Conservation (phyloP, 306 rosid genomes). For the Prunus mongolica region DNA sequence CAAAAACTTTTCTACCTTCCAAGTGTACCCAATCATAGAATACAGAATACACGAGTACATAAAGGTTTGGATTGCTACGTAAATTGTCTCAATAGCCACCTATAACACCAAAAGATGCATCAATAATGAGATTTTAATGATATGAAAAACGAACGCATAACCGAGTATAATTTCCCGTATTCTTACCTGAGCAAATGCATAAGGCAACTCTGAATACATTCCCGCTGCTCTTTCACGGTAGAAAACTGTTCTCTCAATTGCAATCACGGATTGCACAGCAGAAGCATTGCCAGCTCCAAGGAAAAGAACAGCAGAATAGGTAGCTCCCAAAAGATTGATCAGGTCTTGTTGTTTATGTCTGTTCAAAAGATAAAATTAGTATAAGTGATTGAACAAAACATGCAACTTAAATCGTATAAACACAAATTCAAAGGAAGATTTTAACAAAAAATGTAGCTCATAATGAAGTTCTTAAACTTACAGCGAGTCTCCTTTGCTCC, state of each 20-base stretch:
- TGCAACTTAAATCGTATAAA: too few relatives aligned
- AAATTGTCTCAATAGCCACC: slow-evolving; percentile 58
- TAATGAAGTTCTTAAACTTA: slow-evolving; percentile 18
- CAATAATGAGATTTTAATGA: background rate
- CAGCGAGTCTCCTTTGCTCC: slow-evolving; percentile 39
- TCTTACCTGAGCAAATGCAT: slow-evolving; percentile 61
- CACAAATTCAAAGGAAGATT: background rate
- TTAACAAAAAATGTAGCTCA: background rate
- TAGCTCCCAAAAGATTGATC: slow-evolving; percentile 46
- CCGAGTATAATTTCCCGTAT: background rate
- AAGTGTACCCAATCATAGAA: slow-evolving; percentile 55
- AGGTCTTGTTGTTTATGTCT: slow-evolving; percentile 36
- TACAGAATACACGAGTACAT: slow-evolving; percentile 33
- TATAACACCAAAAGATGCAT: slow-evolving; percentile 17
- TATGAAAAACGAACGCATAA: background rate
- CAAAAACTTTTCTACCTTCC: slow-evolving; percentile 37
- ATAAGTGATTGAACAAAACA: background rate
- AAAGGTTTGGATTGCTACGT: slow-evolving; percentile 41
- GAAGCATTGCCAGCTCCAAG: slow-evolving; percentile 43
- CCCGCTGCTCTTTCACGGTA: slow-evolving; percentile 74
- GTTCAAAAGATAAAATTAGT: background rate
- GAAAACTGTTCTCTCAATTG: slow-evolving; percentile 55
- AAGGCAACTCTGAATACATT: slow-evolving; percentile 63
- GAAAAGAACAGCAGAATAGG: slow-evolving; percentile 51
- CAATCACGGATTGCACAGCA: slow-evolving; percentile 49